These are phyloP conservation scores for Solioccasus polychromus DNA, from an alignment of 768 basidiomycete species.

Conservation along the genomic window DNA sequence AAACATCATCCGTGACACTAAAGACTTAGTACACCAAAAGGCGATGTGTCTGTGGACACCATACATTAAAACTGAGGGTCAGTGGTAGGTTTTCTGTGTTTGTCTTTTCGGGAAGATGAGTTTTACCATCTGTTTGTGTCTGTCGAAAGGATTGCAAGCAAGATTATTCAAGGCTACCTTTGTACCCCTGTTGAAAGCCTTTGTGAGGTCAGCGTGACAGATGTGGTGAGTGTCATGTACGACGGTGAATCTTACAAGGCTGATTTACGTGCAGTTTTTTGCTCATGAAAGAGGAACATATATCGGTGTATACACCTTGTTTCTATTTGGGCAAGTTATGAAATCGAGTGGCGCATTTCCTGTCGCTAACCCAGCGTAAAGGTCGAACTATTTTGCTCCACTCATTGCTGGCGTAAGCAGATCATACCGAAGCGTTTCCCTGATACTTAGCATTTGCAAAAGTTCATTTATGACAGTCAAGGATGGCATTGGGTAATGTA, in stretches of 20 bases:
- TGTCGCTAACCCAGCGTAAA: background rate
- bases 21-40: too few relatives aligned
- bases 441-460: background rate
- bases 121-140: background rate
- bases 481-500: constrained; percentile 24
- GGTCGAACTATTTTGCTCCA: constrained; percentile 21
- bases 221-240: constrained; percentile 10
- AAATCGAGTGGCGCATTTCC: background rate
- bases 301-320: constrained; percentile 18
- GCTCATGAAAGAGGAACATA: constrained; percentile 21
- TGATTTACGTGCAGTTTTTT: constrained; percentile 11
- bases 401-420: constrained; percentile 19
- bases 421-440: background rate
- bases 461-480: constrained; percentile 21
- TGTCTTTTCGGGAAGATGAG: background rate
- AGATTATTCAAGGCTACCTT: constrained; percentile 19
- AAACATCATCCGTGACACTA: too few relatives aligned
- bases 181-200: constrained; percentile 23
- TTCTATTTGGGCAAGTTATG: constrained; percentile 17
- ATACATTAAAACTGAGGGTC: constrained; percentile 17
- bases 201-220: constrained; percentile 20
- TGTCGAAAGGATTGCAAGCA: constrained; percentile 14
- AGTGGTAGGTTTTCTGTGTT: constrained; percentile 14
- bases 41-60: constrained; percentile 19
- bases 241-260: too few relatives aligned